Evolutionary conservation across 352 stramenopile genomes (phyloP).

Genomic region (Phytopythium vexans): DNA sequence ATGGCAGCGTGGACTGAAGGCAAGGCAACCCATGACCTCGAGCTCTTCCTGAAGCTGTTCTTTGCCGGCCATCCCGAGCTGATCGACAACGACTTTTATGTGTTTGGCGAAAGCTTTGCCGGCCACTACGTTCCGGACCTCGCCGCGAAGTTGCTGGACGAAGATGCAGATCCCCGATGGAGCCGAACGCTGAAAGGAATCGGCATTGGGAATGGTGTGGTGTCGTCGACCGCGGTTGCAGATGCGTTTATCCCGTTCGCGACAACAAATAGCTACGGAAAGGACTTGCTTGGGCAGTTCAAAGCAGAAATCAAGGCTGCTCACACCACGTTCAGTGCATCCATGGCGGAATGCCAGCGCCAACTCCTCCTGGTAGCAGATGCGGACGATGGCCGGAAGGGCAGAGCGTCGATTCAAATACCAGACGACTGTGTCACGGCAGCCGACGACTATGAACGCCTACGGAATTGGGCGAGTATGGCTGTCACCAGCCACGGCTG

Average conservation of each 20-base stretch:
- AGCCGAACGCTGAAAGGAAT: constrained; percentile 66
- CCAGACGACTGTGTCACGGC: constrained; percentile 20
- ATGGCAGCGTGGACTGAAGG: constrained; percentile 40
- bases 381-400: not conserved
- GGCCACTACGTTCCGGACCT: constrained; percentile 95
- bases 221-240: constrained; percentile 45
- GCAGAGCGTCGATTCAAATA: constrained; percentile 4
- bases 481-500: constrained; percentile 18
- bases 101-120: constrained; percentile 95
- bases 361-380: too few relatives aligned
- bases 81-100: constrained; percentile 74
- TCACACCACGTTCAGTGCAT: constrained; percentile 14
- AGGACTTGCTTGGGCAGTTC: constrained; percentile 27
- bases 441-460: constrained; percentile 6
- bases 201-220: constrained; percentile 79
- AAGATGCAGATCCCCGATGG: constrained; percentile 19
- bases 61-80: constrained; percentile 40
- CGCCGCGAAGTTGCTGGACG: constrained; percentile 62
- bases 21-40: constrained; percentile 41
- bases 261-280: constrained; percentile 33
- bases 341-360: constrained; percentile 12
- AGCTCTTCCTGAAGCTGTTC: constrained; percentile 54
- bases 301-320: constrained; percentile 7
- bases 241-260: constrained; percentile 56
- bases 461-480: constrained; percentile 10